Evolutionary conservation across 106 monocot genomes (phyloP).

Genomic region (Agapanthus africanus): DNA sequence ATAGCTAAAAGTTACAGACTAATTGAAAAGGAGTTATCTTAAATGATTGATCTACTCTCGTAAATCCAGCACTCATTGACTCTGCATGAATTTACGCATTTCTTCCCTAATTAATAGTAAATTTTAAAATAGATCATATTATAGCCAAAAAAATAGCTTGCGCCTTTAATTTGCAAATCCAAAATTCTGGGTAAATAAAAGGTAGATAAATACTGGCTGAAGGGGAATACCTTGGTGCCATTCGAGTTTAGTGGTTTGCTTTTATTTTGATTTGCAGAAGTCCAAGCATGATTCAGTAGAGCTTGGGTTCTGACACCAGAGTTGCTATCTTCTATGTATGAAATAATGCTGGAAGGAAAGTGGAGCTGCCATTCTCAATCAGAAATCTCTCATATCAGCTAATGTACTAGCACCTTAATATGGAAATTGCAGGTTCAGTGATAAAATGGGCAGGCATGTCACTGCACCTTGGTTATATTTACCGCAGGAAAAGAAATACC

Average conservation of each 20-base stretch:
- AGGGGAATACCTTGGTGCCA: conserved; percentile 25
- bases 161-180: not conserved
- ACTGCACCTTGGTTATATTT: conserved; percentile 53
- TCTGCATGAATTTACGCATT: not conserved
- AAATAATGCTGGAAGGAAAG: conserved; percentile 56
- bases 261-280: conserved; percentile 21
- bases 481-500: conserved; percentile 54
- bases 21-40: not conserved
- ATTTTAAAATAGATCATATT: not conserved
- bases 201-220: not conserved
- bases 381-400: not conserved
- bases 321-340: conserved; percentile 64
- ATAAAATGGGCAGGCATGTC: not conserved
- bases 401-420: not conserved
- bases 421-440: conserved; percentile 2
- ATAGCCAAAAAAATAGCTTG: not conserved
- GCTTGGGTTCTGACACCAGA: conserved; percentile 54
- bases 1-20: not conserved
- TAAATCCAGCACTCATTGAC: not conserved
- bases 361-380: conserved; percentile 43
- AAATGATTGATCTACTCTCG: not conserved
- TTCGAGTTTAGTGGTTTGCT: conserved; percentile 20
- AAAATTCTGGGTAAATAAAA: not conserved
- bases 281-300: conserved; percentile 53
- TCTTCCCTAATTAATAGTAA: not conserved